These are phyloP conservation scores for Fomitopsis palustris DNA, from an alignment of 1,284 basidiomycete genomes.

Conservation along the genomic window DNA sequence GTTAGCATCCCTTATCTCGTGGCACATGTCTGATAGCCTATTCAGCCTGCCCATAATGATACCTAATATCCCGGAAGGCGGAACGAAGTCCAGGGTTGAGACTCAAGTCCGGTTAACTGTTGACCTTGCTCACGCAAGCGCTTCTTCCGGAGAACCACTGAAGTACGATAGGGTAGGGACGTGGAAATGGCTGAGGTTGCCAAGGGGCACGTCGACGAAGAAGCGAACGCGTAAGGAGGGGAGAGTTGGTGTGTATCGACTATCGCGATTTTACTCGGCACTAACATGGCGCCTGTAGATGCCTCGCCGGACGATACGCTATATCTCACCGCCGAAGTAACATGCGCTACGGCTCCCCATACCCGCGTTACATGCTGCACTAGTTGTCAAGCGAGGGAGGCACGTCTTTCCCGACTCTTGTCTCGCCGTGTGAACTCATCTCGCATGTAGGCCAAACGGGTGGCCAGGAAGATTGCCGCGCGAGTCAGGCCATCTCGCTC, in stretches of 20 bases:
- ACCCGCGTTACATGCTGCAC: slow-evolving; percentile 79
- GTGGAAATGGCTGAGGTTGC: slow-evolving; percentile 82
- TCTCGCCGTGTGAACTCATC: slow-evolving; percentile 9
- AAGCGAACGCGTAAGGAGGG: slow-evolving; percentile 80
- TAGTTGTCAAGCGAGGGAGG: slow-evolving; percentile 83
- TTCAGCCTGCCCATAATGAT: slow-evolving; percentile 69
- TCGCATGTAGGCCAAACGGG: slow-evolving; percentile 69
- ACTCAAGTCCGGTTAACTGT: slow-evolving; percentile 85
- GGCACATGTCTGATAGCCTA: background rate
- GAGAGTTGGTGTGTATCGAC: slow-evolving; percentile 60
- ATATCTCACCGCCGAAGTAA: slow-evolving; percentile 63
- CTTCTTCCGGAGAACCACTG: slow-evolving; percentile 51
- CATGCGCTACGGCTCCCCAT: slow-evolving; percentile 76
- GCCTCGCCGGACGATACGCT: slow-evolving; percentile 70
- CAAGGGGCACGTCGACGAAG: slow-evolving; percentile 79
- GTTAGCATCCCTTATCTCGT: slow-evolving; percentile 17
- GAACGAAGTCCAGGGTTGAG: slow-evolving; percentile 93
- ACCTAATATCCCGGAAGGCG: slow-evolving; percentile 78
- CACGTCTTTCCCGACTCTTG: slow-evolving; percentile 31
- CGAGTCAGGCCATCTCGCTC: slow-evolving; percentile 73
- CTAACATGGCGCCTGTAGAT: slow-evolving; percentile 39
- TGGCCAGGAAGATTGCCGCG: slow-evolving; percentile 81
- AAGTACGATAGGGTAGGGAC: slow-evolving; percentile 75
- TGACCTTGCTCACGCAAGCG: slow-evolving; percentile 66
- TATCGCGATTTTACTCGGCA: slow-evolving; percentile 6